A percentile compares a stretch with the other conserved stretches of the same genome.
phyloP scores from a whole-genome alignment of 371 early-diverging fungal species.

The Mucor lusitanicus region DNA sequence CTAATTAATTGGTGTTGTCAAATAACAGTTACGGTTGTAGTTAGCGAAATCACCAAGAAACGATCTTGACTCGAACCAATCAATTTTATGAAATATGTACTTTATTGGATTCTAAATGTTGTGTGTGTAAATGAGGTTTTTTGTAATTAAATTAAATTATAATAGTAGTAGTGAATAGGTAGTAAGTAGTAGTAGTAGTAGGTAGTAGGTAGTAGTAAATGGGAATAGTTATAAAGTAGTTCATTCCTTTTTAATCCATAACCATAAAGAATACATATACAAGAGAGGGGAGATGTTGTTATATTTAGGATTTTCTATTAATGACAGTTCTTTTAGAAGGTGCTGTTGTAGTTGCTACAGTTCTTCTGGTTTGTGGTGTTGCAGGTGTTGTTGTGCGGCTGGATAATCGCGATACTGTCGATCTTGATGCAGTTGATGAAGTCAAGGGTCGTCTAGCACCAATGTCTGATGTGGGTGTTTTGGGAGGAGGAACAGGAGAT shows the following conservation, averaged over 20 bases:
- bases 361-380: neutral
- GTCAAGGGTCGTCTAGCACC: neutral
- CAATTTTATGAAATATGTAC: neutral
- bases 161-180: neutral
- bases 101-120: slow-evolving; percentile 1
- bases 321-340: slow-evolving; percentile 14
- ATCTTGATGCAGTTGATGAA: neutral
- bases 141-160: neutral
- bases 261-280: slow-evolving; percentile 4
- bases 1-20: neutral
- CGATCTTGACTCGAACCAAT: slow-evolving; percentile 8
- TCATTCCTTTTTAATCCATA: neutral
- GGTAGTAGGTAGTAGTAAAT: neutral
- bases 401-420: neutral
- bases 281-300: too few species aligned
- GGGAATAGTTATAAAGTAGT: neutral
- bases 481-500: slow-evolving; percentile 3
- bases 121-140: neutral
- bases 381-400: neutral
- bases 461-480: neutral
- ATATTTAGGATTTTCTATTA: slow-evolving; percentile 17
- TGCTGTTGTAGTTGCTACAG: neutral
- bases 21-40: slow-evolving; percentile 14
- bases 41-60: slow-evolving; percentile 23
- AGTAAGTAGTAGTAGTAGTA: neutral